A percentile compares a stretch with the other conserved stretches of the same genome.
Conservation (phyloP, 441 rosid species). For the Populus trichocarpa region DNA sequence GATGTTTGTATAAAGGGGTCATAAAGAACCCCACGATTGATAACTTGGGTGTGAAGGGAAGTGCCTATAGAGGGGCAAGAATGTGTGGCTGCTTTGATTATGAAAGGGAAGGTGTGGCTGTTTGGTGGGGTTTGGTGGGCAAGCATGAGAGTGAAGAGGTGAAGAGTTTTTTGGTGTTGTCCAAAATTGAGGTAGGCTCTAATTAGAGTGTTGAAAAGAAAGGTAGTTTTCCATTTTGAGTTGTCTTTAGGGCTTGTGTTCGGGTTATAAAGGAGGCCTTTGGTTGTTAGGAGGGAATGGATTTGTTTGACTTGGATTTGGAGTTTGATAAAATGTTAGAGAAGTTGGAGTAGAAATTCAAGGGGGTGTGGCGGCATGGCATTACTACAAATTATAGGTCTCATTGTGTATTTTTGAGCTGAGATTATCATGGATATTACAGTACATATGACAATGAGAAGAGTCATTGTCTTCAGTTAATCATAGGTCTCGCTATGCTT, state of each 20-base stretch:
- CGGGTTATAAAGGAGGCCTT: conserved; percentile 16
- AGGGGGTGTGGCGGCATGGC: too few species aligned
- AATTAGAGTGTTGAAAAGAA: too few species aligned
- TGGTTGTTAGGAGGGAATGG: conserved; percentile 48
- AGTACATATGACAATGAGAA: too few species aligned
- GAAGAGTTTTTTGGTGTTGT: conserved; percentile 29
- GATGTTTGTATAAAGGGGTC: conserved; percentile 63
- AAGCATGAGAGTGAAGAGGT: conserved; percentile 60
- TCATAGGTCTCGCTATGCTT: too few species aligned
- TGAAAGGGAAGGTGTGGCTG: conserved; percentile 58
- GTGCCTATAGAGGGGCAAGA: conserved; percentile 29
- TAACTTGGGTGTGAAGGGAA: conserved; percentile 51
- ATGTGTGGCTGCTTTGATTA: conserved; percentile 39
- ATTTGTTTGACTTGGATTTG: conserved; percentile 42
- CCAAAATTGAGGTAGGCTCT: conserved; percentile 51
- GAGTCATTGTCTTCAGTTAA: too few species aligned
- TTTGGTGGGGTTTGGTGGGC: conserved; percentile 42
- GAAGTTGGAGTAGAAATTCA: too few species aligned
- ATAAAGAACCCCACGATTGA: conserved; percentile 39
- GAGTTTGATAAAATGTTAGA: too few species aligned
- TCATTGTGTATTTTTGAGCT: too few species aligned
- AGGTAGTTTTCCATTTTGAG: too few species aligned
- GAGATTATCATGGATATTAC: too few species aligned
- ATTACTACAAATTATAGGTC: too few species aligned
- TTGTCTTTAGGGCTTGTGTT: too few species aligned